phyloP scores from a whole-genome alignment of 805 yeast genomes.

The Yarrowia sp. region DNA sequence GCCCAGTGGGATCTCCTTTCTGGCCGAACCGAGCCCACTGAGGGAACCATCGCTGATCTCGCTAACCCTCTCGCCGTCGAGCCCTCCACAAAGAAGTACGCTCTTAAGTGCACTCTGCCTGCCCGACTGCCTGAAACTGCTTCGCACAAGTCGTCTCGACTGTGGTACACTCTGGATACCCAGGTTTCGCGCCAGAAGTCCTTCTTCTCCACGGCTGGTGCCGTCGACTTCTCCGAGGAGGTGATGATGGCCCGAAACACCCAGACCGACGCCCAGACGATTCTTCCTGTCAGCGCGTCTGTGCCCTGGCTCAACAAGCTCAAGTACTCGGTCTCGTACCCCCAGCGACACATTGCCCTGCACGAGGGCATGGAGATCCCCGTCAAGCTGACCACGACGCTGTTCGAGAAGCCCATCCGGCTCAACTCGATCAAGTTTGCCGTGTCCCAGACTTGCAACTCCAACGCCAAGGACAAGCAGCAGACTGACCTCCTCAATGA shows the following conservation, averaged over 20 bases:
- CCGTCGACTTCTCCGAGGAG: conserved; percentile 15
- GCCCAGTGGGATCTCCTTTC: conserved; percentile 17
- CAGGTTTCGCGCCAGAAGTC: neutral
- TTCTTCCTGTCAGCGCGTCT: conserved; percentile 14
- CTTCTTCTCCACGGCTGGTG: neutral
- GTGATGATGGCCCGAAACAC: conserved; percentile 10
- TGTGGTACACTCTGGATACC: conserved; percentile 22
- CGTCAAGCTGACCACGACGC: neutral
- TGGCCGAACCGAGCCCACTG: neutral
- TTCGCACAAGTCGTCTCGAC: conserved; percentile 1
- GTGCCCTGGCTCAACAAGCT: conserved; percentile 21
- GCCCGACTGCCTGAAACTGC: conserved; percentile 22
- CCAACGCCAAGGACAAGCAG: conserved; percentile 7
- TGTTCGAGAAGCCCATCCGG: conserved; percentile 20
- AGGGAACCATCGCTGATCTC: conserved; percentile 1
- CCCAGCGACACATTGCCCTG: conserved; percentile 8
- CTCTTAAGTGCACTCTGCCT: conserved; percentile 10
- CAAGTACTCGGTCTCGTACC: conserved; percentile 14
- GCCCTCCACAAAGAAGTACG: neutral
- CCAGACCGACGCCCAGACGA: conserved; percentile 15
- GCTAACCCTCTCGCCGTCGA: neutral
- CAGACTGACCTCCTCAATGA: neutral
- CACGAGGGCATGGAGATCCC: conserved; percentile 20
- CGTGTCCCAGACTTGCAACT: conserved; percentile 13
- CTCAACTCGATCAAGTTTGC: conserved; percentile 19